Evolutionary conservation across 2,329 filamentous ascomycete genomes (phyloP).

Genomic region (Ilyonectria destructans): DNA sequence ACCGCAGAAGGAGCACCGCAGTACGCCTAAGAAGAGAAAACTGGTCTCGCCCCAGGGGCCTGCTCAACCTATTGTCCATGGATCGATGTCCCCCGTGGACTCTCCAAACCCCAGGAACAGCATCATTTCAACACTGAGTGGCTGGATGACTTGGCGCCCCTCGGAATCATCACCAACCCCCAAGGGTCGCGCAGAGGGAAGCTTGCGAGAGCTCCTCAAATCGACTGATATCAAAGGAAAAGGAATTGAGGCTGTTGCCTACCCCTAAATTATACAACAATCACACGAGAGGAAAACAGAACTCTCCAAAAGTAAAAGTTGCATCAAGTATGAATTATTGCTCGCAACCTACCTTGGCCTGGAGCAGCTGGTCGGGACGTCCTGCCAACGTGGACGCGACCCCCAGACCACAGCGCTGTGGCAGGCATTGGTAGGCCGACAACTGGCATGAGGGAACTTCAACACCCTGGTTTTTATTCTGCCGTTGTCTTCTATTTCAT

Average conservation of each 20-base stretch:
- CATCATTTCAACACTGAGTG: slow-evolving; percentile 59
- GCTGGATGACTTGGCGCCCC: slow-evolving; percentile 65
- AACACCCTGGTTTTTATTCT: neutral
- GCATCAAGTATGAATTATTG: slow-evolving; percentile 9
- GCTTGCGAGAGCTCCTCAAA: slow-evolving; percentile 68
- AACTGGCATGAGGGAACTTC: neutral
- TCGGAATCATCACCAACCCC: slow-evolving; percentile 43
- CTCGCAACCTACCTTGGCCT: neutral
- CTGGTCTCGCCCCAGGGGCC: slow-evolving; percentile 41
- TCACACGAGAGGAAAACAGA: slow-evolving; percentile 47
- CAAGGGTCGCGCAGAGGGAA: slow-evolving; percentile 70
- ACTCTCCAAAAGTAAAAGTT: slow-evolving; percentile 39
- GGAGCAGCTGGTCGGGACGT: neutral
- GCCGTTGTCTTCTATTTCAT: slow-evolving; percentile 1
- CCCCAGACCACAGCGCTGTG: neutral
- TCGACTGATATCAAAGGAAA: slow-evolving; percentile 56
- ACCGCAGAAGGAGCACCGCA: slow-evolving; percentile 42
- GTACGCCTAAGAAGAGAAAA: slow-evolving; percentile 36
- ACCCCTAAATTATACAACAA: slow-evolving; percentile 20
- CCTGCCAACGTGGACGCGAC: neutral
- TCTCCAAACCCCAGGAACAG: slow-evolving; percentile 46
- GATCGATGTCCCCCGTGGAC: slow-evolving; percentile 48
- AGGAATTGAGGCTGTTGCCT: slow-evolving; percentile 45
- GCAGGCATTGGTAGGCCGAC: neutral
- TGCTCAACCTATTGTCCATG: slow-evolving; percentile 49